phyloP scores from a whole-genome alignment of 148 eudicot genomes.

The Silene conica region DNA sequence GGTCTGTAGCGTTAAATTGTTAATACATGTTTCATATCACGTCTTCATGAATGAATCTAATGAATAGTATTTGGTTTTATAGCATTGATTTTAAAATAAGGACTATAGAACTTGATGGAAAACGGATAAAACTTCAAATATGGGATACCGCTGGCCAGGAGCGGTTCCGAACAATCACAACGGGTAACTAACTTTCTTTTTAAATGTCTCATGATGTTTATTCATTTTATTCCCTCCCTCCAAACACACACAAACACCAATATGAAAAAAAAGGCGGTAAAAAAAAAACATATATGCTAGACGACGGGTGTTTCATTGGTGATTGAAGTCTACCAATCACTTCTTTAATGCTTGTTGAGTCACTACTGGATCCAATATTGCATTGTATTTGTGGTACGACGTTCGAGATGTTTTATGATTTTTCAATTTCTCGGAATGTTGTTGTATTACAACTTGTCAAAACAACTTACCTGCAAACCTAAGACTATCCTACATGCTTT shows the following conservation, averaged over 20 bases:
- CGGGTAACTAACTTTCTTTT: slow-evolving; percentile 34
- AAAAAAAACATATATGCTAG: background rate
- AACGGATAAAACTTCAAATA: slow-evolving; percentile 65
- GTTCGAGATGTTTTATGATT: background rate
- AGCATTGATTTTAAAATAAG: slow-evolving; percentile 77
- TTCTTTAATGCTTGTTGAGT: background rate
- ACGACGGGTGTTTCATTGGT: background rate
- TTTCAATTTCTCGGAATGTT: background rate
- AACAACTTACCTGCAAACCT: background rate
- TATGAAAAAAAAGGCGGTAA: no score
- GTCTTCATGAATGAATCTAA: slow-evolving; percentile 6
- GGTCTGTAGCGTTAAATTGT: slow-evolving; percentile 30
- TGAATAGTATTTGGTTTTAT: background rate
- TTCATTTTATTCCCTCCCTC: no score
- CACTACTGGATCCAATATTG: no score
- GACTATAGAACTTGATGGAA: slow-evolving; percentile 76
- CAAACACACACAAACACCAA: no score
- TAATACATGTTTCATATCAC: slow-evolving; percentile 1
- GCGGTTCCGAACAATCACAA: slow-evolving; percentile 69
- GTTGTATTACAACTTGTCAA: background rate
- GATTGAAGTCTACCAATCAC: background rate
- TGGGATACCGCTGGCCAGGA: slow-evolving; percentile 88
- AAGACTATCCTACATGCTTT: background rate
- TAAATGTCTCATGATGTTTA: background rate
- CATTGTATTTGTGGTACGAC: background rate